Conservation (phyloP, 805 yeast genomes). For the Kluyveromyces nonfermentans region DNA sequence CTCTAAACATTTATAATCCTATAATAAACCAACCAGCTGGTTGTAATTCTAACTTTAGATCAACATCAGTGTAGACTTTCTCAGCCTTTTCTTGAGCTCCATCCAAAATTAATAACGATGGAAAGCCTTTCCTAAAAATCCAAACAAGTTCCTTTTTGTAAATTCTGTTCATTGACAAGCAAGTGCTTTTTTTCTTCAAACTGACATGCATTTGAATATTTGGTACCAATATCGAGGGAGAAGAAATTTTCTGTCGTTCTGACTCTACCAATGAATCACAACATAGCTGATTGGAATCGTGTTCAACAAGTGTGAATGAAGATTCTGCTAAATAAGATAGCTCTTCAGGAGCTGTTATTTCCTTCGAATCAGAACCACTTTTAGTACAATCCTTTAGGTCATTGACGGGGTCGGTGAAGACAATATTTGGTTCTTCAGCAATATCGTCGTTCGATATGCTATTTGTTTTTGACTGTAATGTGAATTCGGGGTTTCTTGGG, state of each 20-base stretch:
- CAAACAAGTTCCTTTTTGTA: slow-evolving; percentile 5
- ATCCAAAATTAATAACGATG: slow-evolving; percentile 1
- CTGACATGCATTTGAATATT: not conserved
- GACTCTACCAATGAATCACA: not conserved
- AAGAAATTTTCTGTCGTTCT: not conserved
- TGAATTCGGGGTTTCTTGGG: not conserved
- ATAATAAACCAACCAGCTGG: not conserved
- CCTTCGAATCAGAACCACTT: not conserved
- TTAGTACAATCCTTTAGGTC: not conserved
- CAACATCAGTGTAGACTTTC: not conserved
- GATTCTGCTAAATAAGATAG: too few species aligned
- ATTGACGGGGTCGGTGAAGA: not conserved
- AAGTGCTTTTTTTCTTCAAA: not conserved
- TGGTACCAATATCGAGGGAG: not conserved
- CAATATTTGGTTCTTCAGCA: not conserved
- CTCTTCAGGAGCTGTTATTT: not conserved
- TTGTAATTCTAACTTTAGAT: not conserved
- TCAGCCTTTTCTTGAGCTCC: not conserved
- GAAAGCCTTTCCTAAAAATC: slow-evolving; percentile 5
- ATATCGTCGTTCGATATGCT: not conserved
- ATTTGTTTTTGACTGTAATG: not conserved
- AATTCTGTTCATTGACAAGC: not conserved
- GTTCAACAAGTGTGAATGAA: not conserved
- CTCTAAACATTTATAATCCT: not conserved
- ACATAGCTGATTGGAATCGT: not conserved